A percentile compares a stretch with the other conserved stretches of the same genome.
Evolutionary conservation across 1,139 yeast species (phyloP).

Genomic region (Taphrina sp.): DNA sequence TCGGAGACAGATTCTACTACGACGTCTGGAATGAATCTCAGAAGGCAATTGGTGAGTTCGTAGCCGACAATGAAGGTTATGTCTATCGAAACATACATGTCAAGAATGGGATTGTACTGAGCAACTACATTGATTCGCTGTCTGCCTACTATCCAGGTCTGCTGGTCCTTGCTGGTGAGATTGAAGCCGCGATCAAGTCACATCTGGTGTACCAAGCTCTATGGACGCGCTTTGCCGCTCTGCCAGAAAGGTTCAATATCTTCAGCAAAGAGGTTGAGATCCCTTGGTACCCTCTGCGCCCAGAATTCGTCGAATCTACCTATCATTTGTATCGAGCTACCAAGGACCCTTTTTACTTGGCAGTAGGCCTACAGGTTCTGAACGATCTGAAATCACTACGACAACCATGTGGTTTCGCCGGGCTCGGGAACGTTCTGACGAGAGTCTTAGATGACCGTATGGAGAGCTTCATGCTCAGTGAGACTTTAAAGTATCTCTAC

Average conservation of each 20-base stretch:
- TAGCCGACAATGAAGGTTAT: slow-evolving; percentile 51
- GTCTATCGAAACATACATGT: slow-evolving; percentile 61
- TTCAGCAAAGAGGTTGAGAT: slow-evolving; percentile 45
- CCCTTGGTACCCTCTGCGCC: slow-evolving; percentile 82
- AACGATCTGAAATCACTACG: slow-evolving; percentile 55
- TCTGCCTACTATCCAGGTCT: slow-evolving; percentile 88
- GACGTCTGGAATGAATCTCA: slow-evolving; percentile 61
- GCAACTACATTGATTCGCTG: slow-evolving; percentile 79
- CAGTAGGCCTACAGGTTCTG: slow-evolving; percentile 67
- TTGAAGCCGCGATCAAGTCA: slow-evolving; percentile 60
- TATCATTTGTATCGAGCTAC: slow-evolving; percentile 83
- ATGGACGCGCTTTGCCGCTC: slow-evolving; percentile 75
- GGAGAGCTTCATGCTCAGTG: slow-evolving; percentile 89
- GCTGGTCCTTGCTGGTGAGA: slow-evolving; percentile 73
- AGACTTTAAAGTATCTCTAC: slow-evolving; percentile 83
- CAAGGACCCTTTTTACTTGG: slow-evolving; percentile 75
- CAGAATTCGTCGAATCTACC: slow-evolving; percentile 87
- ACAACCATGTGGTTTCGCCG: slow-evolving; percentile 43
- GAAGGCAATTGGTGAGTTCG: slow-evolving; percentile 55
- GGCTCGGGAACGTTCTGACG: slow-evolving; percentile 64
- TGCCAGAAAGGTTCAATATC: slow-evolving; percentile 85
- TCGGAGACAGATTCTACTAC: slow-evolving; percentile 62
- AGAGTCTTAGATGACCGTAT: slow-evolving; percentile 71
- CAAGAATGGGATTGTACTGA: slow-evolving; percentile 53
- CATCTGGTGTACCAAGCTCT: slow-evolving; percentile 70